These are phyloP conservation scores for Xylaria sp. DNA, from an alignment of 2,329 filamentous ascomycete species.

Conservation along the genomic window DNA sequence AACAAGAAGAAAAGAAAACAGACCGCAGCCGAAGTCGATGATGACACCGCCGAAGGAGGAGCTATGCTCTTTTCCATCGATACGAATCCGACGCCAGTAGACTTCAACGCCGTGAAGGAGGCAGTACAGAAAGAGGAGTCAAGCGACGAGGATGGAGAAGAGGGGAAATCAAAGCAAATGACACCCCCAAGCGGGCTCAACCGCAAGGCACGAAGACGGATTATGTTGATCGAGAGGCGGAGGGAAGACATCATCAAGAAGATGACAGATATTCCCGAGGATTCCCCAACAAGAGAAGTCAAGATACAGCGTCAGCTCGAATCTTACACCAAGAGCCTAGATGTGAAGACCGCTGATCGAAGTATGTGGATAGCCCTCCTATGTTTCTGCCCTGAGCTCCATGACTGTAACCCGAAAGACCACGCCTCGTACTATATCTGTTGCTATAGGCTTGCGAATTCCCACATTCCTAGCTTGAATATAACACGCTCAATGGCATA, in stretches of 20 bases:
- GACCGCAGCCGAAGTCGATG: slow-evolving; percentile 21
- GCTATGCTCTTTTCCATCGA: slow-evolving; percentile 43
- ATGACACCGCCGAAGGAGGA: slow-evolving; percentile 15
- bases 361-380: slow-evolving; percentile 18
- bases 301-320: slow-evolving; percentile 43
- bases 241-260: slow-evolving; percentile 44
- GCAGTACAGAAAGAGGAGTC: background rate
- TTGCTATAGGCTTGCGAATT: background rate
- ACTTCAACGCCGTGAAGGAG: slow-evolving; percentile 29
- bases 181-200: slow-evolving; percentile 39
- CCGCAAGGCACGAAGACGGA: slow-evolving; percentile 44
- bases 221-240: slow-evolving; percentile 45
- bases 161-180: slow-evolving; percentile 9
- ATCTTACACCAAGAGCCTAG: slow-evolving; percentile 38
- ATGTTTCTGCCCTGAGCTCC: background rate
- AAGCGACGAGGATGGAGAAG: background rate
- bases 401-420: too few species aligned
- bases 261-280: slow-evolving; percentile 39
- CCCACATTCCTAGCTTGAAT: background rate
- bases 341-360: slow-evolving; percentile 32
- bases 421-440: background rate
- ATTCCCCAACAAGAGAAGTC: slow-evolving; percentile 38
- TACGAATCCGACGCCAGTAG: slow-evolving; percentile 40
- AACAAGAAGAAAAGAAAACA: slow-evolving; percentile 77
- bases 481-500: background rate